Base-by-base conservation (phyloP, 176 grass and related monocot species). In the Aechmea fasciata region DNA sequence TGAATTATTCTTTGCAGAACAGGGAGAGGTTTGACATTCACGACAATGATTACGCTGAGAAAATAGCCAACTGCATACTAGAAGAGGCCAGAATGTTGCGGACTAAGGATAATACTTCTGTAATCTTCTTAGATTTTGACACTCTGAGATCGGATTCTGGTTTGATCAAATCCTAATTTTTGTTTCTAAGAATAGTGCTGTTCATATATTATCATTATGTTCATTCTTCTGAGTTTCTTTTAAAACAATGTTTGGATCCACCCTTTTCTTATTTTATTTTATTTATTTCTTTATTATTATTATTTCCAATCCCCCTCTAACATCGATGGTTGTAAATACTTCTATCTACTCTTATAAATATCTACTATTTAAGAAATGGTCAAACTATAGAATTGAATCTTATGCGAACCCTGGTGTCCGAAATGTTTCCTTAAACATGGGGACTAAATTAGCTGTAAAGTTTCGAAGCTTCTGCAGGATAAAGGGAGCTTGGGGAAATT, bases 41-140 rank as follows among this genome's bases (percentile, higher is more conserved):
- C 2, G 72, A 75, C 11, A 64, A 64, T n/a, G 15, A 22, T 48
- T 80, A 71, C 1, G 85, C 75, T 0, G 67, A 82, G n/a, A 80
- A 41, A 81, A 76, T 91, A 78, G 88, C 85, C 12, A 88, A 89
- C 50, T 13, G 54, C 63, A 51, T 91, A 61, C 61, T 91, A 83
- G 78, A 11, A 9, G 85, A 90, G 81, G 93, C 89, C 71, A 84
- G 71, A 69, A 80, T 47, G 55, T 76, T 84, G 71, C 73, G 79
- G 63, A 96, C 92, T 47, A 85, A 85, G 73, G 93, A 92, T 71
- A 96, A 90, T 49, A 92, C 93, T 48, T 87, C 84, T 25, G 53
- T 96, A 71, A 78, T 96, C 76, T 92, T 87, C 73, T 66, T 96
- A 87, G 93, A 96, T 87, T 96, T 96, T 52, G 84, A 90, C 71